phyloP scores from a whole-genome alignment of 768 basidiomycete species.

The Mycena galericulata region DNA sequence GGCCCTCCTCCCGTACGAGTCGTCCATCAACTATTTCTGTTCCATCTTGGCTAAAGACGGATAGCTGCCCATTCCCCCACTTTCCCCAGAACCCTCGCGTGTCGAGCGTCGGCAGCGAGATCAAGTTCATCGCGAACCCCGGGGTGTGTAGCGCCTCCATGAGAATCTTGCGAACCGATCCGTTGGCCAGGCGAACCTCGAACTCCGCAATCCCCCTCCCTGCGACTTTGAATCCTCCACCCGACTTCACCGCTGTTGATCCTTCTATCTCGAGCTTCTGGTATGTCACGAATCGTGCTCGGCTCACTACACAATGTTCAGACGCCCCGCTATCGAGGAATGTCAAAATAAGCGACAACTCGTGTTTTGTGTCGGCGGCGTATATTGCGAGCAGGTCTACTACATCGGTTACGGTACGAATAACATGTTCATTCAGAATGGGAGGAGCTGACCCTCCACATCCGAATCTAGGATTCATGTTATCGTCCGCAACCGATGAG shows the following conservation, averaged over 20 bases:
- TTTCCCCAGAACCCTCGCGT: not conserved
- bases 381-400: not conserved
- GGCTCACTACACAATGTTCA: not conserved
- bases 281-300: not conserved
- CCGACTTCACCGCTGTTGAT: not conserved
- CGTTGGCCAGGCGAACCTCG: not conserved
- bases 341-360: not conserved
- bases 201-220: not conserved
- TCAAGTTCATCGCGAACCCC: not conserved
- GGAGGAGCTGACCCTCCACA: not conserved
- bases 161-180: not conserved
- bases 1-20: not conserved
- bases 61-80: not conserved
- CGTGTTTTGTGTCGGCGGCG: not conserved
- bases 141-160: not conserved
- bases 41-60: not conserved
- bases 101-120: not conserved
- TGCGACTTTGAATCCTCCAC: not conserved
- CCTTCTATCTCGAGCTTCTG: not conserved
- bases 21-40: not conserved
- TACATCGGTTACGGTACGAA: constrained; percentile 9
- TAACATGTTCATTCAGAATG: not conserved
- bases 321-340: not conserved
- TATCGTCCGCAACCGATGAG: not conserved
- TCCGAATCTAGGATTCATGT: not conserved